Base-by-base conservation (phyloP, 257 asterid genomes). In the Schizonepeta tenuifolia region DNA sequence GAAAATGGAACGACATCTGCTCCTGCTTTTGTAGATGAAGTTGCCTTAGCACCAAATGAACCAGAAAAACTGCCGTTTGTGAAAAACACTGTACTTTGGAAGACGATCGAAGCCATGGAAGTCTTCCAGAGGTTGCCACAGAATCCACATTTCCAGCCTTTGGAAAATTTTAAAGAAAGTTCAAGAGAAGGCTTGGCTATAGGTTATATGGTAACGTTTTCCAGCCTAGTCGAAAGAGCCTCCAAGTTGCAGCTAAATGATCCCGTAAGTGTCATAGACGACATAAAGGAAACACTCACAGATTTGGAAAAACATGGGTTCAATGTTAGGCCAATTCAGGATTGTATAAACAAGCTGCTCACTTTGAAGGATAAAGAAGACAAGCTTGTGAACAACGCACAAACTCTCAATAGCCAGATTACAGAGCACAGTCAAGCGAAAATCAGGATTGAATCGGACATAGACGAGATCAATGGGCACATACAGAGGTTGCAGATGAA, bases 171-270 rank as follows among this genome's bases (percentile, higher is more conserved):
- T 20, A 85, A 79, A 77, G 97, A 90, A 77, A 81, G 90, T 75
- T 68, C 79, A 3, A 93, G 97, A 5, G 98, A 90, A 77, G 95
- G 97, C 36, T 67, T 81, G 70, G 98, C 98, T 58, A 80, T 93
- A 54, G 97, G 92, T 41, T 80, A 9, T 61, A 95, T 90, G 98
- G 96, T 90, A 0, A 86, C 82, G 9, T 95, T 86, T 73, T 56
- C 84, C 53, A 77, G 85, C 24, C 61, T 82, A 63, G 95, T 87
- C 31, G 97, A 86, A 38, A 88, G 70, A 73, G 72, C 80, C 40
- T 77, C 83, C 18, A 85, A 60, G 67, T 67, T 94, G 75, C 86
- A 57, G 73, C 54, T 77, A 46, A 80, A 68, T 7, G 90, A 81
- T 67, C 82, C 94, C 4, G 65, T 64, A 72, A 75, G 83, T 80